Percentiles rank a stretch among this genome's conserved stretches.
Evolutionary conservation across 2,329 filamentous ascomycete species (phyloP).

Genomic region (Pezicula rhizophila): DNA sequence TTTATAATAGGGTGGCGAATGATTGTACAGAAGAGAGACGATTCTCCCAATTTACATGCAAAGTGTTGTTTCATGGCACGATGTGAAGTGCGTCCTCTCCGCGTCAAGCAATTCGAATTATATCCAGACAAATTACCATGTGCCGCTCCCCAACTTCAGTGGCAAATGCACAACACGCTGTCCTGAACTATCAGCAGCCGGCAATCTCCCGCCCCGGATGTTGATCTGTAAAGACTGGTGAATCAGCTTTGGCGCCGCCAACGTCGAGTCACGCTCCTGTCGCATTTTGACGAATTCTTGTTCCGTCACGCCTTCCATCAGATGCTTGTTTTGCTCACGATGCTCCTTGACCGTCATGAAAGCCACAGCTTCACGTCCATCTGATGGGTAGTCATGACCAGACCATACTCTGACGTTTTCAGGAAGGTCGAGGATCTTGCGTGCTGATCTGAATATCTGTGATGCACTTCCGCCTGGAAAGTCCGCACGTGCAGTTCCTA

Average conservation of each 20-base stretch:
- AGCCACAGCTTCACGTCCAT: slow-evolving; percentile 28
- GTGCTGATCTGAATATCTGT: slow-evolving; percentile 37
- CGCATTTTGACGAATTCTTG: slow-evolving; percentile 40
- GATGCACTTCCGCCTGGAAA: slow-evolving; percentile 44
- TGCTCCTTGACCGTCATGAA: slow-evolving; percentile 41
- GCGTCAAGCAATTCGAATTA: no score
- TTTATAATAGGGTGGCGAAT: no score
- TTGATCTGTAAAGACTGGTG: slow-evolving; percentile 47
- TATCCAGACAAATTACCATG: no score
- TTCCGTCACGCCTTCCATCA: slow-evolving; percentile 35
- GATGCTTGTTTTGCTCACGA: slow-evolving; percentile 38
- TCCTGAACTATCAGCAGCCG: no score
- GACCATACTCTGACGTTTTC: slow-evolving; percentile 43
- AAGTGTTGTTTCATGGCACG: no score
- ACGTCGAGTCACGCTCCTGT: slow-evolving; percentile 33
- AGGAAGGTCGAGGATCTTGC: slow-evolving; percentile 35
- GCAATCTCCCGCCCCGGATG: no score
- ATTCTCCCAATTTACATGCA: no score
- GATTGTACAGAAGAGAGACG: no score
- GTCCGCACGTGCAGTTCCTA: slow-evolving; percentile 46
- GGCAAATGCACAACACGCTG: no score
- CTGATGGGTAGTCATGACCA: slow-evolving; percentile 46
- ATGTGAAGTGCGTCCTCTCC: no score
- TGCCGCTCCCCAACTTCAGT: no score
- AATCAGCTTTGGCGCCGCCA: slow-evolving; percentile 39